A percentile compares a stretch with the other conserved stretches of the same genome.
Evolutionary conservation across 75 land plant species (phyloP).

Genomic region (Ceratopteris richardii): DNA sequence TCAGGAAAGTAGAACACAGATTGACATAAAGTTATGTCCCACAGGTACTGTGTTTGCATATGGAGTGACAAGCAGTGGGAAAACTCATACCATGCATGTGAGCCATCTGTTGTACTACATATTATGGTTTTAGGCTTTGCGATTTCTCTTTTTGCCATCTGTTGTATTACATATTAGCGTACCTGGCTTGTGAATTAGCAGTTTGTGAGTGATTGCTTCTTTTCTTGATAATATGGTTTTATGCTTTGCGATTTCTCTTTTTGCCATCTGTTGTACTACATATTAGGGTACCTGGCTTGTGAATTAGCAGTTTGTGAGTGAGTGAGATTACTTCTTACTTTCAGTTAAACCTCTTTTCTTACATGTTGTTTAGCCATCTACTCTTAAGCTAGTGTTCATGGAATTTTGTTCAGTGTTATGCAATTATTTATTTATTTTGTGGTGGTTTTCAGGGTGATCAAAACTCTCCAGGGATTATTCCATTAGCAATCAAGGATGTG

Average conservation of each 20-base stretch:
- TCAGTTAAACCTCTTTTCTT: neutral
- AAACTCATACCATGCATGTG: conserved; percentile 55
- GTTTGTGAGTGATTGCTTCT: too few species aligned
- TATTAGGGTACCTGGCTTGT: too few species aligned
- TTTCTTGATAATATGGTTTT: neutral
- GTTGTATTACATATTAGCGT: too few species aligned
- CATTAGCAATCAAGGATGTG: conserved; percentile 44
- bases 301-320: too few species aligned
- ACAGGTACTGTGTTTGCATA: conserved; percentile 52
- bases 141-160: too few species aligned
- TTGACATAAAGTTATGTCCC: conserved; percentile 1
- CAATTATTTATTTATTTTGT: neutral
- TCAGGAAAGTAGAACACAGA: neutral
- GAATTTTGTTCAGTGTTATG: neutral
- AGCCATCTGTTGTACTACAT: conserved; percentile 8
- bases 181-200: too few species aligned
- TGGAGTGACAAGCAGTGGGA: conserved; percentile 53
- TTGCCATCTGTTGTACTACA: too few species aligned
- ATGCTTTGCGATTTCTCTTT: too few species aligned
- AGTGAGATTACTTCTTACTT: too few species aligned
- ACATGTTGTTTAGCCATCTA: neutral
- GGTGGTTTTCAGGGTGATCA: conserved; percentile 40
- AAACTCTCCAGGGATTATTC: conserved; percentile 51
- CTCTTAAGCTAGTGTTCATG: neutral
- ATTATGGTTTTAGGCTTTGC: too few species aligned